Conservation (phyloP, 176 grass and related monocot genomes). For the Raddia guianensis region DNA sequence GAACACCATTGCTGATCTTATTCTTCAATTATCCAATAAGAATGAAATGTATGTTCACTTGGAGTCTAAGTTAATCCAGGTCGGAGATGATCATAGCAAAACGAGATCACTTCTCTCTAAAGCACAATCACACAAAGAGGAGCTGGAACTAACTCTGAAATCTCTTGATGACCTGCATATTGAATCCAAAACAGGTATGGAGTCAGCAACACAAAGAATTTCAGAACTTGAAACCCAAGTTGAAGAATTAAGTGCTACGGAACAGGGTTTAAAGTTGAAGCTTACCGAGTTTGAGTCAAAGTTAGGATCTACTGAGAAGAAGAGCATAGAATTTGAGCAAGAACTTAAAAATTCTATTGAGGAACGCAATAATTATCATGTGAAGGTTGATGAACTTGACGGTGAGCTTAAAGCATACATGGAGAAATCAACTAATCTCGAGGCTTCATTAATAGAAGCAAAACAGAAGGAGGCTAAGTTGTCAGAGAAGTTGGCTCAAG, state of each 20-base stretch:
- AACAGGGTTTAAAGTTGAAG: slow-evolving; percentile 58
- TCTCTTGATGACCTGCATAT: slow-evolving; percentile 60
- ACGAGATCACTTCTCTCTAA: slow-evolving; percentile 64
- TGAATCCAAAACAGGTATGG: slow-evolving; percentile 54
- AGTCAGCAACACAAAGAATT: slow-evolving; percentile 46
- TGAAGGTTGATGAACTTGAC: slow-evolving; percentile 58
- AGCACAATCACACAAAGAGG: slow-evolving; percentile 68
- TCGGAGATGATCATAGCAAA: slow-evolving; percentile 51
- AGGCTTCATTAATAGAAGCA: slow-evolving; percentile 51
- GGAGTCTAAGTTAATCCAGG: slow-evolving; percentile 60
- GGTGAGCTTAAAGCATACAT: slow-evolving; percentile 68
- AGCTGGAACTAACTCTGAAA: slow-evolving; percentile 67
- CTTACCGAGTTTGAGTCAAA: slow-evolving; percentile 63
- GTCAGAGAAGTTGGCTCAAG: slow-evolving; percentile 52
- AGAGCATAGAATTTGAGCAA: slow-evolving; percentile 65
- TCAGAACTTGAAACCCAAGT: slow-evolving; percentile 65
- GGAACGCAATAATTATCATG: slow-evolving; percentile 40
- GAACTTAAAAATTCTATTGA: slow-evolving; percentile 53
- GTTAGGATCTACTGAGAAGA: slow-evolving; percentile 62
- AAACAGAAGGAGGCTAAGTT: slow-evolving; percentile 55
- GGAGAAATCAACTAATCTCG: slow-evolving; percentile 54
- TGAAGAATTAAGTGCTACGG: slow-evolving; percentile 58
- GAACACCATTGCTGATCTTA: slow-evolving; percentile 57
- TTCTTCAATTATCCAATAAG: slow-evolving; percentile 45
- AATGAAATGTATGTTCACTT: slow-evolving; percentile 51